A percentile compares a stretch with the other conserved stretches of the same genome.
phyloP scores from a whole-genome alignment of 257 asterid genomes.

The Plantago ovata region DNA sequence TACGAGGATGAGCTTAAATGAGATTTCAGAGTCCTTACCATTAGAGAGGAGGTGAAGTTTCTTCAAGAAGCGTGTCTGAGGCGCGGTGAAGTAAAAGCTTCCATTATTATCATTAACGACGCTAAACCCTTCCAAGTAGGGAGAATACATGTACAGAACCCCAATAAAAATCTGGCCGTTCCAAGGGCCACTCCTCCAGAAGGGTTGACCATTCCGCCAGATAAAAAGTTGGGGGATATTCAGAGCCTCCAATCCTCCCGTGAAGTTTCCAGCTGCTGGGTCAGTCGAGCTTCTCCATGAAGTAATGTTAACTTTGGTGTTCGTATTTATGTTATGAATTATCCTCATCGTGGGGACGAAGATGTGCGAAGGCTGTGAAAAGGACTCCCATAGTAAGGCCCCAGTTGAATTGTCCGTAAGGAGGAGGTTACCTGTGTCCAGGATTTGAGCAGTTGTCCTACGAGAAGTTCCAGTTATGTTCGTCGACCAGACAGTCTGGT shows the following conservation, averaged over 20 bases:
- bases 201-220: constrained; percentile 21
- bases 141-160: constrained; percentile 26
- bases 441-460: constrained; percentile 8
- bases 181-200: constrained; percentile 46
- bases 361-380: constrained; percentile 22
- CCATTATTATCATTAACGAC: constrained; percentile 4
- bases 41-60: not conserved
- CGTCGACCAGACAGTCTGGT: not conserved
- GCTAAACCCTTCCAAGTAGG: constrained; percentile 20
- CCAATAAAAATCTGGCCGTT: constrained; percentile 36
- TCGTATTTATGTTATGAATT: constrained; percentile 22
- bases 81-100: not conserved
- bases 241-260: constrained; percentile 16
- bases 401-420: not conserved
- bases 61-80: not conserved
- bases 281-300: constrained; percentile 33
- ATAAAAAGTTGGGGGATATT: constrained; percentile 21
- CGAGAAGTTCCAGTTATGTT: not conserved
- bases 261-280: constrained; percentile 31
- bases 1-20: no score
- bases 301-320: constrained; percentile 11
- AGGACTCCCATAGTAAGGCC: constrained; percentile 13
- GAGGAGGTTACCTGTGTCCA: constrained; percentile 1
- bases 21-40: not conserved
- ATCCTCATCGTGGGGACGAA: constrained; percentile 25